A percentile compares a stretch with the other conserved stretches of the same genome.
Evolutionary conservation across 371 early-diverging fungal species (phyloP).

Genomic region (Dinochytrium kinnereticum): DNA sequence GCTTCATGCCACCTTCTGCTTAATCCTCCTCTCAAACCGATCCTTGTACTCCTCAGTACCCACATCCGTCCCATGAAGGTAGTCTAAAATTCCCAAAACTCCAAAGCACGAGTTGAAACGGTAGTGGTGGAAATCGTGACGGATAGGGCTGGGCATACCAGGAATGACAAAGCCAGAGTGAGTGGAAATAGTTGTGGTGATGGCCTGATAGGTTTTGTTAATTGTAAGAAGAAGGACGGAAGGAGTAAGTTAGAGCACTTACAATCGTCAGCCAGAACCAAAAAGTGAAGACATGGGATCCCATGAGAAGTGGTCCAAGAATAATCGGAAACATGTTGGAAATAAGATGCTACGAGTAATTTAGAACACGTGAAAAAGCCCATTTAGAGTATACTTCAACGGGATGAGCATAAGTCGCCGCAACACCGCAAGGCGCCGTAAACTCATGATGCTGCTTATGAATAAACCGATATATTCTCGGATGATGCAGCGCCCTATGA

Average conservation of each 20-base stretch:
- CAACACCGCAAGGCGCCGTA: constrained; percentile 79
- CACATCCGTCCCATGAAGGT: constrained; percentile 50
- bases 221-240: not conserved
- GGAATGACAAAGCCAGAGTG: constrained; percentile 65
- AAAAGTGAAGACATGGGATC: constrained; percentile 54
- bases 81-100: constrained; percentile 53
- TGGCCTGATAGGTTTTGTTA: not conserved
- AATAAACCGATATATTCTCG: constrained; percentile 77
- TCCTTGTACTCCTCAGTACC: constrained; percentile 13
- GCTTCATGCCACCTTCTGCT: not conserved
- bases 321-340: constrained; percentile 62
- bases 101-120: constrained; percentile 70
- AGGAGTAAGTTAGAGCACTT: not conserved
- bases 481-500: constrained; percentile 83
- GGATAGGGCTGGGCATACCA: constrained; percentile 55
- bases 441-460: constrained; percentile 94
- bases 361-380: not conserved
- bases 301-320: constrained; percentile 56
- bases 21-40: constrained; percentile 6
- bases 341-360: constrained; percentile 27
- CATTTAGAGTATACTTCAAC: constrained; percentile 24
- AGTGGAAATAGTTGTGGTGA: constrained; percentile 62
- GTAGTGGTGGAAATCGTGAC: constrained; percentile 73
- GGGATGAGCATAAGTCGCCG: constrained; percentile 37
- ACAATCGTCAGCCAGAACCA: constrained; percentile 19